Evolutionary conservation across 2,329 filamentous ascomycete genomes (phyloP).

Genomic region (Orbilia quercus): DNA sequence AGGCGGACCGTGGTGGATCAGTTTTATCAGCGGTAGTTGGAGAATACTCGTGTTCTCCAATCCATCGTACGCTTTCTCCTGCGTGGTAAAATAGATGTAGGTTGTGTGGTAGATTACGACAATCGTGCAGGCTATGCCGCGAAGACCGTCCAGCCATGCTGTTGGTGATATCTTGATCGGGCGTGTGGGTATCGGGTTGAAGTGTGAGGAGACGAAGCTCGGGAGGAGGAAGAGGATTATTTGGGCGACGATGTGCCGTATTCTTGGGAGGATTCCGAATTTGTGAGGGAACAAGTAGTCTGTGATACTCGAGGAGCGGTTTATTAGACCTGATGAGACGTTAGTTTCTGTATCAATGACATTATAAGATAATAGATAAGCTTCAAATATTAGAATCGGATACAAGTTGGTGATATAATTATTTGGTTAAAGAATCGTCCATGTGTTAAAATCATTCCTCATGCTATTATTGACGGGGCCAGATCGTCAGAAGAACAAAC

Average conservation of each 20-base stretch:
- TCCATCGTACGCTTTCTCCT: slow-evolving; percentile 18
- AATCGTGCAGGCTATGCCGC: slow-evolving; percentile 22
- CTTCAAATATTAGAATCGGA: too few relatives aligned
- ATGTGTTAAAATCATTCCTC: too few relatives aligned
- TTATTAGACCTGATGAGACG: background rate
- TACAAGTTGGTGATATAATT: too few relatives aligned
- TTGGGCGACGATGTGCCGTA: slow-evolving; percentile 9
- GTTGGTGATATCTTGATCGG: slow-evolving; percentile 20
- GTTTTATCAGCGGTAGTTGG: slow-evolving; percentile 30
- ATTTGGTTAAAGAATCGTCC: too few relatives aligned
- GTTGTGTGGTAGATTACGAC: slow-evolving; percentile 30
- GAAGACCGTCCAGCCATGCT: slow-evolving; percentile 39
- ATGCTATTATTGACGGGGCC: too few relatives aligned
- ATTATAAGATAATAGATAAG: too few relatives aligned
- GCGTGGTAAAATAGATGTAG: slow-evolving; percentile 15
- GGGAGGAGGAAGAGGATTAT: slow-evolving; percentile 22
- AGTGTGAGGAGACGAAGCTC: slow-evolving; percentile 13
- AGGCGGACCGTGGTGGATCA: slow-evolving; percentile 27
- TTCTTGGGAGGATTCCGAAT: slow-evolving; percentile 3
- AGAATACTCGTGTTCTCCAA: slow-evolving; percentile 8
- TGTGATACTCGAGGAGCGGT: slow-evolving; percentile 1
- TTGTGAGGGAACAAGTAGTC: slow-evolving; percentile 1
- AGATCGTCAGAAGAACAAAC: too few relatives aligned
- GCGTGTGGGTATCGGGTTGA: background rate
- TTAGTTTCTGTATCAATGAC: background rate